Base-by-base conservation (phyloP, 805 yeast genomes). In the Starmerella apis region DNA sequence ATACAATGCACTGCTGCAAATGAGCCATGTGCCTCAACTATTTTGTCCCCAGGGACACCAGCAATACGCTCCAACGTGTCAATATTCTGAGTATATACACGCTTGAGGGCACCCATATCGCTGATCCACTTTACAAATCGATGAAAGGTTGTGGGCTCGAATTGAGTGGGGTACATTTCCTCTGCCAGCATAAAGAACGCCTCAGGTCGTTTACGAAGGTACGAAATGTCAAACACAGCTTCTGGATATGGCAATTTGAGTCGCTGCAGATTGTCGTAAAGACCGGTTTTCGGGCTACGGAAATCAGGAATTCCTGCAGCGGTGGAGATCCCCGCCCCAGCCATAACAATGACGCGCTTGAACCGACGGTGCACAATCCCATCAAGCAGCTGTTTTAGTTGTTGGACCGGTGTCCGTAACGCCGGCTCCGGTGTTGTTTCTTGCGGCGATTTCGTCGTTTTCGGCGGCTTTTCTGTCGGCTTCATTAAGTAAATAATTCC, bases 261-360 rank as follows among this genome's bases (percentile, higher is more conserved):
- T 55, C 78, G 73, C 48, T 61, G 61, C 46, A 90, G 69, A 63
- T 90, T 90, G 55, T 87, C 77, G 61, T 90, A 90, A 6, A 90
- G 73, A 0, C 72, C 72, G 1, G 97, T 90, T 38, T 78, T 76
- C 0, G 96, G 96, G 18, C 94, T 80, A 57, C 97, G 72, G 64
- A 90, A 90, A 64, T 90, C 98, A 0, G 97, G 98, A 42, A 88
- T 90, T 0, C 97, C 98, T 43, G 94, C 87, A 2, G 84, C 72
- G 0, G 97, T 90, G 2, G 96, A 86, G 35, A 87, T 80, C 1
- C 98, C 98, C 0, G 98, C 98, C 1, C 98, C 98, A 8, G 80
- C 68, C 63, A 67, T 56, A 53, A 67, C 65, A 6, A 65, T 62
- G 20, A 66, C 59, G 19, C 63, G 63, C 35, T 55, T 53, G 50